phyloP scores from a whole-genome alignment of 805 yeast genomes.

The Candida easanensis region DNA sequence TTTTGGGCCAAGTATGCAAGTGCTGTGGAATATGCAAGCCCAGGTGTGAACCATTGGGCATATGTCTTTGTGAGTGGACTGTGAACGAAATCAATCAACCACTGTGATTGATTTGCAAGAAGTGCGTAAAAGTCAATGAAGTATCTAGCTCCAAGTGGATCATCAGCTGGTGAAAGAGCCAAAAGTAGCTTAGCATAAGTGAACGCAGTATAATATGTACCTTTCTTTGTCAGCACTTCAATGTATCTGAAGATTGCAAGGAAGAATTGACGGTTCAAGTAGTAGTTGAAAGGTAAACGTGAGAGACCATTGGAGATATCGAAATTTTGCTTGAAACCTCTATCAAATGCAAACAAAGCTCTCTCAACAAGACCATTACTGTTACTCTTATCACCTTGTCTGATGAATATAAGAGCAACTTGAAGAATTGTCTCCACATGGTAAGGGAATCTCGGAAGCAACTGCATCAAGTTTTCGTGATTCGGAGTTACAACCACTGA shows the following conservation, averaged over 20 bases:
- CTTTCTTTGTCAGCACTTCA: slow-evolving; percentile 66
- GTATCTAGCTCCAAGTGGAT: slow-evolving; percentile 81
- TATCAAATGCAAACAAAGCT: slow-evolving; percentile 75
- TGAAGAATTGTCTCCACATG: slow-evolving; percentile 78
- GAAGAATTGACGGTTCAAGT: slow-evolving; percentile 75
- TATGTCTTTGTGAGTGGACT: slow-evolving; percentile 59
- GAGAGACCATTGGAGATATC: slow-evolving; percentile 51
- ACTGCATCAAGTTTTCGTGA: slow-evolving; percentile 63
- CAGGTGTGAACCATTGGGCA: slow-evolving; percentile 68
- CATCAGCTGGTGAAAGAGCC: slow-evolving; percentile 71
- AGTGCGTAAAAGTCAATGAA: slow-evolving; percentile 80
- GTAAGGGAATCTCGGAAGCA: slow-evolving; percentile 61
- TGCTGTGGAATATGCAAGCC: slow-evolving; percentile 62
- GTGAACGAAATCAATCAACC: slow-evolving; percentile 52
- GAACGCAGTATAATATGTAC: slow-evolving; percentile 75
- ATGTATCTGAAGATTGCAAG: slow-evolving; percentile 72
- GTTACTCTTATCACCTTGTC: slow-evolving; percentile 72
- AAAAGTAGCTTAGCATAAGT: slow-evolving; percentile 69
- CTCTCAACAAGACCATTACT: slow-evolving; percentile 75
- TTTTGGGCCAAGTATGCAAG: slow-evolving; percentile 54
- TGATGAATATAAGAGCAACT: slow-evolving; percentile 65
- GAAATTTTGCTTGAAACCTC: slow-evolving; percentile 62
- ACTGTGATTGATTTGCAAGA: slow-evolving; percentile 60
- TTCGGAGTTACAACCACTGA: slow-evolving; percentile 74
- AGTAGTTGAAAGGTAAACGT: slow-evolving; percentile 73